Evolutionary conservation across 2,329 filamentous ascomycete species (phyloP), one percentile per base, ranked within the genome.

Genomic region (Aspergillus bombycis): DNA sequence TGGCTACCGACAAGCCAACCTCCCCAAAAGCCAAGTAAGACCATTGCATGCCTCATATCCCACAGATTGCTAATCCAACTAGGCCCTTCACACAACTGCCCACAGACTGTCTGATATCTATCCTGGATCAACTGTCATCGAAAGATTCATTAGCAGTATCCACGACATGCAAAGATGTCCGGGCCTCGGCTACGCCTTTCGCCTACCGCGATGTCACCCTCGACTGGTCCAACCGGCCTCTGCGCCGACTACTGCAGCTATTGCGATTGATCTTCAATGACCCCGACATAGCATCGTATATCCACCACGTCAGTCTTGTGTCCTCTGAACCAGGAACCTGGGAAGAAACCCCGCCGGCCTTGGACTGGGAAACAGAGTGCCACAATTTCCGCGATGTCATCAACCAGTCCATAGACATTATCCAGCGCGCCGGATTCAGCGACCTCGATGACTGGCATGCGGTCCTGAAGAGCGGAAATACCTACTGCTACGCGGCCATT

Each of bases 241-340:
- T 57, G 32, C 34, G 26, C 21, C 34, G 54, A 26, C 34, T 57
- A n/a, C 32, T 57, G 34, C 54, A 57, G 54, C 16, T 57, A 38
- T 38, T 57, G 34, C 36, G 36, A 38, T 28, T 57, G 34, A 38
- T 28, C 14, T 43, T 57, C 11, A 12, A 43, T 6, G 19, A 43
- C 4, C 54, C 54, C 54, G 54, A 57, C 21, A 34, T 57, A 38
- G 54, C 54, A 57, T 57, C 54, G 26, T 57, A 38, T 14, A 38
- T 57, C 16, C 54, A 57, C 21, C 54, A 57, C 30, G 12, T 57
- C 26, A 57, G 36, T 41, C 23, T 57, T 1, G 54, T 57, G 19
- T 57, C 36, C 7, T 38, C 36, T 1, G 32, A 57, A 4, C 32
- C 23, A 4, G 54, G 26, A n/a, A 12, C 9, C 23, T 57, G 54